phyloP scores from a whole-genome alignment of 768 basidiomycete genomes.

The Cantharellus anzutake region DNA sequence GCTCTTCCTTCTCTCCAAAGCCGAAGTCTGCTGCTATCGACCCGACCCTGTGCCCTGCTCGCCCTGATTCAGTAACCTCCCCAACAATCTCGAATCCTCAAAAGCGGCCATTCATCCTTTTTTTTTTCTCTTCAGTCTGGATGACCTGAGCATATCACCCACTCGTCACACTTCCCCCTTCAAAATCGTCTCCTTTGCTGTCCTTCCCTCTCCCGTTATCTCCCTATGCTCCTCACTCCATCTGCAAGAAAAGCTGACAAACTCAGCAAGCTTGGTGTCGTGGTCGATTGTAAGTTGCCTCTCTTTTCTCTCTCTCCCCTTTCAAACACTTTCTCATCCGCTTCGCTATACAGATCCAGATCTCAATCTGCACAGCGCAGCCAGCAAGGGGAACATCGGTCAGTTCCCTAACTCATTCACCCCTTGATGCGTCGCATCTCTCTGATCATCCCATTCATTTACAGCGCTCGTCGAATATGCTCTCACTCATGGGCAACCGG shows the following conservation, averaged over 20 bases:
- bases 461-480: conserved; percentile 74
- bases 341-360: conserved; percentile 34
- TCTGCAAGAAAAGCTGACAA: neutral
- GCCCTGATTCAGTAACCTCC: no score
- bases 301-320: neutral
- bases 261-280: neutral
- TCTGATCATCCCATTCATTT: neutral
- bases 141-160: neutral
- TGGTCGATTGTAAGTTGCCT: neutral
- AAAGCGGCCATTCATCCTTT: no score
- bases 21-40: no score
- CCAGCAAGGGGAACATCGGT: conserved; percentile 55
- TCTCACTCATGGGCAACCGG: conserved; percentile 81
- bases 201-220: neutral
- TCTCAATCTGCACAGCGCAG: conserved; percentile 26
- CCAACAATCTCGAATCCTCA: no score
- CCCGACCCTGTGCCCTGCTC: no score
- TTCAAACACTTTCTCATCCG: neutral
- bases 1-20: no score
- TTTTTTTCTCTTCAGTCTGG: neutral
- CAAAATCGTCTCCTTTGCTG: neutral
- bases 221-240: neutral
- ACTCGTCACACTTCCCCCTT: neutral
- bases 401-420: neutral
- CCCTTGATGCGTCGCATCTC: neutral